Base-by-base conservation (phyloP, 1,139 yeast genomes). In the Pichia sp. region DNA sequence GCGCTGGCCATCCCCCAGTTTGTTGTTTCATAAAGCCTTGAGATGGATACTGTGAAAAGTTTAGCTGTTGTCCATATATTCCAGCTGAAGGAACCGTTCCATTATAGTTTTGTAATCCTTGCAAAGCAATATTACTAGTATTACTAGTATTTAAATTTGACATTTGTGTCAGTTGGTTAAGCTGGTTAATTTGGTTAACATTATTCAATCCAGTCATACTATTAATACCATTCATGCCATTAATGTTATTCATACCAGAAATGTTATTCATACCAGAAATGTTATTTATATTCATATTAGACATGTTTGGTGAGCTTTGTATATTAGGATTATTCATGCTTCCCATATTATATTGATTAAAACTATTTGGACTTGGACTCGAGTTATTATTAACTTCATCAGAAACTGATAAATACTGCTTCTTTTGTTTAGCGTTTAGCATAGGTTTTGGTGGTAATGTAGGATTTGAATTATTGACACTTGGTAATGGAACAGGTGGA, bases 381-480 rank as follows among this genome's bases (percentile, higher is more conserved):
- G 36, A 7, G 13, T 18, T 32, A n/a, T 40, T 26, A 5, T 20
- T n/a, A 23, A 46, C 25, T 12, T 44, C 48, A 24, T 48, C 50
- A 7, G 45, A 30, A 1, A 54, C 50, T 4, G 61, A 47, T 3
- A 60, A 45, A 45, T 54, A 60, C 50, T 51, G 61, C 42, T 61
- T 61, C 35, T 56, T 52, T 42, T 62, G 65, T 15, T 53, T 51
- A 15, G 53, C 56, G 46, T 53, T 62, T 41, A 56, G 50, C 8
- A 56, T n/a, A 9, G 66, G 63, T 44, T 57, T 60, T 4, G 66
- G 64, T 13, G 67, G 72, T 1, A 79, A 74, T 0, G 76, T 76
- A 0, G 78, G 79, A 18, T 51, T 43, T 11, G 34, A 7, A 27
- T 23, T 26, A 23, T 39, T 16, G 8, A 35, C 12, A 11, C 29